Base-by-base conservation (phyloP, 306 rosid species). In the Dryas octopetala region DNA sequence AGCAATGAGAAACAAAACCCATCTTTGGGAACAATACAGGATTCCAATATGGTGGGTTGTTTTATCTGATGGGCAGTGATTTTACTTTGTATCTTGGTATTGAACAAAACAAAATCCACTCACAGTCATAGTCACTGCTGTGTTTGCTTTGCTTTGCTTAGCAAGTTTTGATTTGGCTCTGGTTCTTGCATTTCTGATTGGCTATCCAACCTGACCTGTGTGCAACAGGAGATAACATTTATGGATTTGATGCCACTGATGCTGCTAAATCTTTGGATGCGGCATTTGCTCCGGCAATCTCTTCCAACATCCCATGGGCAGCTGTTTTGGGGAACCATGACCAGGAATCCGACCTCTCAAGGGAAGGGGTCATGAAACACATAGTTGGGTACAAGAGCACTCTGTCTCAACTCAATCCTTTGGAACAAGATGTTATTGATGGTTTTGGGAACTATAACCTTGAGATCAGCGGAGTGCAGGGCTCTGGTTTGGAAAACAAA, bases 271-370 rank as follows among this genome's bases (percentile, higher is more conserved):
- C 99, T 23, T 13, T 95, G 86, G 61, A 89, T 47, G 91, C 90
- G 44, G 97, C 97, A 28, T 95, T 89, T 88, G 93, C 88, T 49
- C 97, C 97, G 9, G 99, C 99, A 73, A 89, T 95, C 76, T 80
- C 68, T 7, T 89, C 96, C n/a, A 89, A 88, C 69, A 90, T 89
- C 76, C 97, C 96, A 15, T 95, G 99, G 99, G 90, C 89, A 2
- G 97, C 97, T 75, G 76, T 95, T 68, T 62, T 92, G 85, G 99
- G 99, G 49, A 95, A 95, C 89, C 99, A 95, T 86, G 99, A 95
- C 75, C 99, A 92, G 78, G 89, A 95, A 86, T 90, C 92, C 9
- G 75, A 94, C 62, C 96, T 95, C 57, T 86, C 93, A 6, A 88
- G 99, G 84, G 91, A 82, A 86, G 93, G 96, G 32, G 99, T 95